Conservation (phyloP, 1,284 basidiomycete genomes). For the Naganishia liquefaciens region DNA sequence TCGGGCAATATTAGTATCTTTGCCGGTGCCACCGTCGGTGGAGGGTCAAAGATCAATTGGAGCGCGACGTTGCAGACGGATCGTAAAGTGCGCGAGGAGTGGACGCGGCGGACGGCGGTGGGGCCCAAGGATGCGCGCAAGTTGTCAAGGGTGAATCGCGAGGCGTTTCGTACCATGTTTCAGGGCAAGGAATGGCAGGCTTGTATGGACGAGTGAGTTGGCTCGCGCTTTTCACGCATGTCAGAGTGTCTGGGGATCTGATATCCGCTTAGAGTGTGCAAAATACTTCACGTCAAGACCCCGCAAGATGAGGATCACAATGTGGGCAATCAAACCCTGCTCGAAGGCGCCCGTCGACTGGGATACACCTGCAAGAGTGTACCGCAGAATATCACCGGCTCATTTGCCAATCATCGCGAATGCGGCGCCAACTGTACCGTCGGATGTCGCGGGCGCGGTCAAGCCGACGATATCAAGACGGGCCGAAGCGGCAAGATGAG, state of each 20-base stretch:
- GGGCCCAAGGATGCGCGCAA: conserved; percentile 13
- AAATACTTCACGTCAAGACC: conserved; percentile 25
- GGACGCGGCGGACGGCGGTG: conserved; percentile 46
- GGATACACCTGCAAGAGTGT: conserved; percentile 36
- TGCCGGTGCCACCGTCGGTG: conserved; percentile 55
- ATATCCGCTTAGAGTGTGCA: conserved; percentile 12
- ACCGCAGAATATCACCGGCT: conserved; percentile 30
- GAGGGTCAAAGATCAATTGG: conserved; percentile 58
- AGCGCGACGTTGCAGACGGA: conserved; percentile 49
- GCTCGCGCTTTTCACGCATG: neutral
- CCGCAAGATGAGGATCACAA: conserved; percentile 36
- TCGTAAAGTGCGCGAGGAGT: conserved; percentile 45
- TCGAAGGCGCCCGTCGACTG: conserved; percentile 38
- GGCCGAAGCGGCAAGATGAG: conserved; percentile 31
- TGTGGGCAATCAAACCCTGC: conserved; percentile 35
- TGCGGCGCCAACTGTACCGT: conserved; percentile 32
- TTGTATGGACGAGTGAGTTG: conserved; percentile 32
- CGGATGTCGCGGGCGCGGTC: conserved; percentile 20
- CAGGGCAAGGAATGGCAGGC: conserved; percentile 32
- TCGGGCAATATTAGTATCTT: conserved; percentile 52
- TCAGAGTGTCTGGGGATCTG: neutral
- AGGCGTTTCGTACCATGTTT: conserved; percentile 30
- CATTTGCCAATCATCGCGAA: conserved; percentile 20
- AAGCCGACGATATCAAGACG: conserved; percentile 12
- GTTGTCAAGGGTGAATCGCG: conserved; percentile 2